Base-by-base conservation (phyloP, 2,329 filamentous ascomycete genomes). In the Colletotrichum sp. region DNA sequence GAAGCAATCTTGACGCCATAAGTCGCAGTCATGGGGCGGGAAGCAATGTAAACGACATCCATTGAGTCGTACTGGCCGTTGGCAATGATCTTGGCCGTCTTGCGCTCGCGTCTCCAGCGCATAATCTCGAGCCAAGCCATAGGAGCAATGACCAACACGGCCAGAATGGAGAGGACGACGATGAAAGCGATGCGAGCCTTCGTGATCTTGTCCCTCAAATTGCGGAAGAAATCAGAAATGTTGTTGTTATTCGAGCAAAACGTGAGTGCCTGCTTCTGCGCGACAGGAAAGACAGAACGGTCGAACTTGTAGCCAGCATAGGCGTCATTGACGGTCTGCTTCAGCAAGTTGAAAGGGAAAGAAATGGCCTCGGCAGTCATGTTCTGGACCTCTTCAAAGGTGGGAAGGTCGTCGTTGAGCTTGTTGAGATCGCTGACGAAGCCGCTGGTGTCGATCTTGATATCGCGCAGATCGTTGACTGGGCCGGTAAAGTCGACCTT, bases 211-310 rank as follows among this genome's bases (percentile, higher is more conserved):
- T 91, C 85, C 67, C 92, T 91, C 2, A 99, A 88, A 15, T 89
- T 89, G 72, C 93, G 87, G 84, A 99, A 99, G 88, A 99, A 99
- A 78, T 93, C 89, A 81, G 93, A 92, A 84, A 99, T 94, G 36
- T 91, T 92, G 78, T 95, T 90, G 85, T 97, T 95, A 82, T 95
- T 92, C 57, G 95, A 95, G 87, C 97, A 99, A 87, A 99, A 99
- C 1, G 90, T 93, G 69, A 99, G 88, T 49, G 92, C 87, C 84
- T 98, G 90, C 87, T 98, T 98, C 80, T 93, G 87, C 2, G 97
- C 96, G 4, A 98, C 90, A 0, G 96, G 95, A 80, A 99, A 96
- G 12, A 94, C 85, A 15, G 91, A 91, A 18, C 92, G 90, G 82
- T 98, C 92, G 82, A 99, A 98, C 36, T 88, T 90, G 88, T 96